Conservation (phyloP, 257 asterid species). For the Gentiana dahurica region DNA sequence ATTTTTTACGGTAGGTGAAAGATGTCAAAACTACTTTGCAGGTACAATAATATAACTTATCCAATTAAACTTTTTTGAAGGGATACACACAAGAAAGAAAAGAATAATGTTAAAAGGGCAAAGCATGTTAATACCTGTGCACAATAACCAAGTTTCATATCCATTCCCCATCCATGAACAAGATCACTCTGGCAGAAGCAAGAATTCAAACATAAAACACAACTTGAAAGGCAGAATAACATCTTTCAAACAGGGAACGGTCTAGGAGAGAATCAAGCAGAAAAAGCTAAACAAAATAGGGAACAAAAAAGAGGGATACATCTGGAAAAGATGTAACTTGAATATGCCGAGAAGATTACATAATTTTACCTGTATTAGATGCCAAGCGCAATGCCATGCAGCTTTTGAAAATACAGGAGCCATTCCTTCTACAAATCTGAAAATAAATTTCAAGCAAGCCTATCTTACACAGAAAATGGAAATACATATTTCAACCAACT, state of each 20-base stretch:
- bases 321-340: no score
- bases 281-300: no score
- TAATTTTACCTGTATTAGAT: conserved; percentile 66
- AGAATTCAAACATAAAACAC: conserved; percentile 7
- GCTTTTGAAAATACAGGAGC: conserved; percentile 97
- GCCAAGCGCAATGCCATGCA: conserved; percentile 99
- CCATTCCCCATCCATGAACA: conserved; percentile 99
- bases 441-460: conserved; percentile 6
- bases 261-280: no score
- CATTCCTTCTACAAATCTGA: conserved; percentile 99
- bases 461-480: neutral
- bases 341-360: neutral
- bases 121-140: conserved; percentile 52
- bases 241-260: neutral
- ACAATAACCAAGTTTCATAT: conserved; percentile 98
- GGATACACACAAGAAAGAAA: neutral
- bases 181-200: conserved; percentile 73
- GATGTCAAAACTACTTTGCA: no score
- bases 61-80: no score
- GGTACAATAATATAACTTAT: no score
- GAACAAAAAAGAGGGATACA: no score
- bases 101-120: neutral
- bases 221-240: conserved; percentile 6
- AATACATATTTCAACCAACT: neutral
- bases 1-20: no score